Conservation (phyloP, 164 flowering plant species). For the Cinnamomum micranthum region DNA sequence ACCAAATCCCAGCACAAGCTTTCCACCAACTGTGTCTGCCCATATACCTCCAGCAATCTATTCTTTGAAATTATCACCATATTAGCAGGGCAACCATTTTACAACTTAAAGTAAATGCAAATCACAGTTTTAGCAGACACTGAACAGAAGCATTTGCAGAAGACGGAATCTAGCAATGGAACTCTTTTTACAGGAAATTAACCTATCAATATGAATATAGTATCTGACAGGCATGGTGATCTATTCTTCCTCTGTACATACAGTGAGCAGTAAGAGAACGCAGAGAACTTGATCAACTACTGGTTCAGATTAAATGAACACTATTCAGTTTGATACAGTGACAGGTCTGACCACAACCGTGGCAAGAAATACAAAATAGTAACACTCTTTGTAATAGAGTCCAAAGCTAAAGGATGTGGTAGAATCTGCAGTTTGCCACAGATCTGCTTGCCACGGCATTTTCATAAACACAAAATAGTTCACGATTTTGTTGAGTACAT, state of each 20-base stretch:
- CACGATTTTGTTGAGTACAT: too few relatives aligned
- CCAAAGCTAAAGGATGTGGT: neutral
- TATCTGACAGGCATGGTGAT: neutral
- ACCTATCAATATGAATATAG: neutral
- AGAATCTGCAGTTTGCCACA: neutral
- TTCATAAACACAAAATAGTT: neutral
- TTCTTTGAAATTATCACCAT: conserved; percentile 5
- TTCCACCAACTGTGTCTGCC: conserved; percentile 98
- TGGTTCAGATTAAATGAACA: neutral
- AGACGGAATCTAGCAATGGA: neutral
- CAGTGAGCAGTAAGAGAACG: neutral
- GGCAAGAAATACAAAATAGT: too few relatives aligned
- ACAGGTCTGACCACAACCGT: too few relatives aligned
- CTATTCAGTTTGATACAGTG: too few relatives aligned
- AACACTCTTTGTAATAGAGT: neutral
- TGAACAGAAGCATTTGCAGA: neutral
- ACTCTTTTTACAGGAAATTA: neutral
- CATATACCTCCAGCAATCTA: conserved; percentile 98
- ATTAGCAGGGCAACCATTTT: neutral
- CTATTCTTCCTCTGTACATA: neutral
- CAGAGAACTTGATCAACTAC: neutral
- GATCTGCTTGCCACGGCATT: neutral
- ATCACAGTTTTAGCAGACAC: neutral
- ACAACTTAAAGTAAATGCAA: neutral
- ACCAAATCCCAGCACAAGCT: conserved; percentile 79